Percentiles rank a stretch among this genome's conserved stretches.
Evolutionary conservation across 805 yeast species (phyloP).

Genomic region (Saccharomycopsis selenospora): DNA sequence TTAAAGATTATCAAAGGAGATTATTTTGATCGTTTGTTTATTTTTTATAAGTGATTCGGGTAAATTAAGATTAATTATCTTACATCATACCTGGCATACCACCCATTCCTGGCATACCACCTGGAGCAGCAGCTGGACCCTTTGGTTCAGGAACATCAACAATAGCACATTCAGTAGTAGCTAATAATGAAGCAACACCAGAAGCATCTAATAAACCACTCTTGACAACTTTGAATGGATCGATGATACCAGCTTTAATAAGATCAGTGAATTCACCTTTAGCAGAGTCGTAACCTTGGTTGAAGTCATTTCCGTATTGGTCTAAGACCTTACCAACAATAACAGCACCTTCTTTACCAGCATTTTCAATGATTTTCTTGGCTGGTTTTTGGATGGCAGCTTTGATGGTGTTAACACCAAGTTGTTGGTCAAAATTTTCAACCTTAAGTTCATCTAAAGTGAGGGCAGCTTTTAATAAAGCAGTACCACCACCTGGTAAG

Average conservation of each 20-base stretch:
- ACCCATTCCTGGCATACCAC: conserved; percentile 57
- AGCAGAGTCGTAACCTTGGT: conserved; percentile 85
- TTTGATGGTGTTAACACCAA: conserved; percentile 90
- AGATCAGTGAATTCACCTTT: conserved; percentile 92
- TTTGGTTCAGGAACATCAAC: conserved; percentile 89
- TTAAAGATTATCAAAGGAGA: too few species aligned
- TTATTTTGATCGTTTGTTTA: too few species aligned
- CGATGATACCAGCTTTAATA: conserved; percentile 95
- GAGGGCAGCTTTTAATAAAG: conserved; percentile 84
- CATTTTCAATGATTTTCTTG: conserved; percentile 88
- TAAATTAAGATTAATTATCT: background rate
- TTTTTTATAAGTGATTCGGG: too few species aligned
- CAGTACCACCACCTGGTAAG: conserved; percentile 99
- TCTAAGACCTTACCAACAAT: conserved; percentile 77
- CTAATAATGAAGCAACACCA: conserved; percentile 94
- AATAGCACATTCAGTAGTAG: conserved; percentile 97
- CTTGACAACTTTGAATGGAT: conserved; percentile 97
- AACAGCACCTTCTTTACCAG: conserved; percentile 97
- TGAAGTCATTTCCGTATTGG: conserved; percentile 59
- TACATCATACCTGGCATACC: conserved; percentile 40
- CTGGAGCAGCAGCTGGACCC: conserved; percentile 45
- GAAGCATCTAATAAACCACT: conserved; percentile 93
- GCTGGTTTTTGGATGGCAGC: conserved; percentile 95
- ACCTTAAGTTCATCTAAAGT: conserved; percentile 63
- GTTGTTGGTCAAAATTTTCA: conserved; percentile 90